phyloP scores from a whole-genome alignment of 164 flowering plant species.

The Umbilicus rupestris region DNA sequence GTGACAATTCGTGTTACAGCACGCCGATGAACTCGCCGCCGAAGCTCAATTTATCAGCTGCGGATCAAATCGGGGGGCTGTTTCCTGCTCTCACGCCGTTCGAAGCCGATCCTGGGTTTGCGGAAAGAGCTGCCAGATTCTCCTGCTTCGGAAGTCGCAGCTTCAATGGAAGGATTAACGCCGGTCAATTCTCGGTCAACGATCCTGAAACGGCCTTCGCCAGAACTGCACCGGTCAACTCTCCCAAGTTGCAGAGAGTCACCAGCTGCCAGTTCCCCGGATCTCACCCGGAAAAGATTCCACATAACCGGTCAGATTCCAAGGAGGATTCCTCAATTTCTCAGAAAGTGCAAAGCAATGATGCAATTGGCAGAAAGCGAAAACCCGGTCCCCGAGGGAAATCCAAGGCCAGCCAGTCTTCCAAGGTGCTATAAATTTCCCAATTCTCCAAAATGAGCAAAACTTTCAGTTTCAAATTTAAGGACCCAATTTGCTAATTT shows the following conservation, averaged over 20 bases:
- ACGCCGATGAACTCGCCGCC: slow-evolving; percentile 74
- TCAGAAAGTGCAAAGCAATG: slow-evolving; percentile 28
- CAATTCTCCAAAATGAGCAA: background rate
- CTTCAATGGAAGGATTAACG: slow-evolving; percentile 23
- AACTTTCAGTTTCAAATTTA: background rate
- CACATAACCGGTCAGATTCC: slow-evolving; percentile 16
- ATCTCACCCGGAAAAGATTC: slow-evolving; percentile 23
- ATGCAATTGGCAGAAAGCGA: slow-evolving; percentile 34
- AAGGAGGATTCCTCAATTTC: slow-evolving; percentile 49
- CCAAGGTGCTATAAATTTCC: slow-evolving; percentile 11
- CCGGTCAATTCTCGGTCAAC: background rate
- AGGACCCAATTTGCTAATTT: background rate
- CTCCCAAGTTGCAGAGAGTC: slow-evolving; percentile 42
- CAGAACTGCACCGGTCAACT: slow-evolving; percentile 13
- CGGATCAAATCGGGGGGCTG: slow-evolving; percentile 30
- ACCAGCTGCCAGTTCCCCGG: slow-evolving; percentile 41
- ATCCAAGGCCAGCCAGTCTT: slow-evolving; percentile 26
- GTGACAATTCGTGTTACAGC: slow-evolving; percentile 38
- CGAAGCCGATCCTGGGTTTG: slow-evolving; percentile 70
- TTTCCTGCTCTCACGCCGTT: slow-evolving; percentile 36
- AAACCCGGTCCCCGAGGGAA: slow-evolving; percentile 32
- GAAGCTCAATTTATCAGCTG: slow-evolving; percentile 34
- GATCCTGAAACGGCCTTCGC: background rate
- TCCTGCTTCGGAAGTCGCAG: slow-evolving; percentile 56
- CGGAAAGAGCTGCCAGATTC: slow-evolving; percentile 72